Percentiles rank a stretch among this genome's conserved stretches.
These are phyloP conservation scores for Ophiostoma ips DNA, from an alignment of 2,329 filamentous ascomycete species.

Conservation along the genomic window DNA sequence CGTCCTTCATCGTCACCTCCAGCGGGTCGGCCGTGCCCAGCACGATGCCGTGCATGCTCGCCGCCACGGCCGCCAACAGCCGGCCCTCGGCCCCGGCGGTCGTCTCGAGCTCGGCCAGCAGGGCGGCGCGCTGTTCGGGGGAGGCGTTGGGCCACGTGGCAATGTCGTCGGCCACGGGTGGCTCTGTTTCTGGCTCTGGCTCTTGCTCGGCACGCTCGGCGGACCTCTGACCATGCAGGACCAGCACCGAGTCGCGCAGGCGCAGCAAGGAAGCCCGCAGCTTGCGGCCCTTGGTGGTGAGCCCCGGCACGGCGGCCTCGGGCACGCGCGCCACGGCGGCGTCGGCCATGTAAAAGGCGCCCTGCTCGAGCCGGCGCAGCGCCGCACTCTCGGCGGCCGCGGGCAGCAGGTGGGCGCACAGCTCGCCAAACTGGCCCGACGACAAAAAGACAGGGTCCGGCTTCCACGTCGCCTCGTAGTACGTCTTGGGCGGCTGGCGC, in stretches of 20 bases:
- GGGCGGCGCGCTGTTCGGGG: neutral
- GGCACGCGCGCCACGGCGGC: slow-evolving; percentile 5
- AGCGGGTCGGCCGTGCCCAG: slow-evolving; percentile 17
- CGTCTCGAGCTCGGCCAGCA: slow-evolving; percentile 2
- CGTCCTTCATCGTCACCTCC: slow-evolving; percentile 18
- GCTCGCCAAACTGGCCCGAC: slow-evolving; percentile 7
- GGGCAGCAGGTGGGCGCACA: slow-evolving; percentile 11
- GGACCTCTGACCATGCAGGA: neutral
- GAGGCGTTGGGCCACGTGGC: slow-evolving; percentile 10
- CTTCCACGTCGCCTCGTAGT: slow-evolving; percentile 11
- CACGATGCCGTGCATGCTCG: slow-evolving; percentile 16
- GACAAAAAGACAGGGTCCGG: slow-evolving; percentile 10
- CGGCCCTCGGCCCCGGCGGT: slow-evolving; percentile 11
- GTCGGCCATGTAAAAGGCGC: slow-evolving; percentile 13
- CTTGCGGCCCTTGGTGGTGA: slow-evolving; percentile 11
- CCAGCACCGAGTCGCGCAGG: slow-evolving; percentile 9
- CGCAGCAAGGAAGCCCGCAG: slow-evolving; percentile 8
- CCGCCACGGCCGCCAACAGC: slow-evolving; percentile 8
- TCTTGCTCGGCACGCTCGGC: neutral
- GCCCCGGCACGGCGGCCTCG: neutral
- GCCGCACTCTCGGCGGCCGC: slow-evolving; percentile 3
- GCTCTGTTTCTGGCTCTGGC: too few species aligned
- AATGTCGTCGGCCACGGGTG: slow-evolving; percentile 10
- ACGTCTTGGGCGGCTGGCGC: slow-evolving; percentile 11
- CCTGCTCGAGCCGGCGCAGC: slow-evolving; percentile 11